A percentile compares a stretch with the other conserved stretches of the same genome.
Evolutionary conservation across 148 eudicot species (phyloP).

Genomic region (Dysphania ambrosioides): DNA sequence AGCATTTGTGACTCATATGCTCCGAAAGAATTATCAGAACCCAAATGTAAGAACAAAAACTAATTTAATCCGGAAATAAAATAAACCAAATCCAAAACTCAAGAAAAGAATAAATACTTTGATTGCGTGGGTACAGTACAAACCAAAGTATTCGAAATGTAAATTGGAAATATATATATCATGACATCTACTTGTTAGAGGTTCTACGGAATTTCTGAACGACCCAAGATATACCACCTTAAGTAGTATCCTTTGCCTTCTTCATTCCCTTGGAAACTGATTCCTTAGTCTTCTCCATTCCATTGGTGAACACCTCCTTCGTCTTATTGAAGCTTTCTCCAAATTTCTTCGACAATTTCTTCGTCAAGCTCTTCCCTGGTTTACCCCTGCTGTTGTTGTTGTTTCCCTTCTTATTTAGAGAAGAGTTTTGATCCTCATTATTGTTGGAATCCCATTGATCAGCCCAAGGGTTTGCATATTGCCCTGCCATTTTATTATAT

Average conservation of each 20-base stretch:
- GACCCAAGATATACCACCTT: constrained; percentile 33
- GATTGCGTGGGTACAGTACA: too few species aligned
- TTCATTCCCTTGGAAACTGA: constrained; percentile 37
- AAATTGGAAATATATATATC: background rate
- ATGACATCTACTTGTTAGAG: constrained; percentile 12
- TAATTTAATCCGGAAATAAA: too few species aligned
- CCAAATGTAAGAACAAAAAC: background rate
- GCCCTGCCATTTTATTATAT: constrained; percentile 8
- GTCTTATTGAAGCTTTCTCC: constrained; percentile 36
- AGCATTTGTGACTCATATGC: background rate
- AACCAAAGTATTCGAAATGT: background rate
- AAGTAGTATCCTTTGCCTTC: constrained; percentile 39
- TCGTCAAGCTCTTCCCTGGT: constrained; percentile 23
- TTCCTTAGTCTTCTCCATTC: constrained; percentile 39
- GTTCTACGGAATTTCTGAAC: constrained; percentile 30
- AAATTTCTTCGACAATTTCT: constrained; percentile 35
- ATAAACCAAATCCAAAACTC: background rate
- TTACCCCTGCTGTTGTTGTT: constrained; percentile 8
- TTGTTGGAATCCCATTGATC: constrained; percentile 42
- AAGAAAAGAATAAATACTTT: background rate
- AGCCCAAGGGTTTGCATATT: constrained; percentile 40
- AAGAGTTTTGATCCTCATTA: constrained; percentile 15
- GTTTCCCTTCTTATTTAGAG: constrained; percentile 13
- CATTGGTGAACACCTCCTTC: constrained; percentile 38
- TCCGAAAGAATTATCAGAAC: too few species aligned